Percentiles rank a stretch among this genome's conserved stretches.
These are phyloP conservation scores for Lactarius akahatsu DNA, from an alignment of 768 basidiomycete genomes.

Conservation along the genomic window DNA sequence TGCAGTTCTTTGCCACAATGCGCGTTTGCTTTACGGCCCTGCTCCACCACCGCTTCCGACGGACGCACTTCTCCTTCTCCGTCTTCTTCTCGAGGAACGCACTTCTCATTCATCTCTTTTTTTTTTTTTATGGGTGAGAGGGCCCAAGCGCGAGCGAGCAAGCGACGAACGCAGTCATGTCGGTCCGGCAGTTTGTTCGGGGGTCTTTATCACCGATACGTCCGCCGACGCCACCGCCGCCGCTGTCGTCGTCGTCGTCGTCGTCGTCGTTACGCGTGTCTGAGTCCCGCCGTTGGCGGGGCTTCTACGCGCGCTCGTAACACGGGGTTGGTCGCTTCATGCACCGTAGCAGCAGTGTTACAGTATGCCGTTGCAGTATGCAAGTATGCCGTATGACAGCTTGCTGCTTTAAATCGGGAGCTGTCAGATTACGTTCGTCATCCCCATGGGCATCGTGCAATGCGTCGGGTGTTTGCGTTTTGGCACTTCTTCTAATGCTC, in stretches of 20 bases:
- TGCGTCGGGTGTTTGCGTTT: background rate
- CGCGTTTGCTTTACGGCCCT: background rate
- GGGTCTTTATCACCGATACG: background rate
- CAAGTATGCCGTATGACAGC: background rate
- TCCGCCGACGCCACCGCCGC: background rate
- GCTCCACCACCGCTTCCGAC: background rate
- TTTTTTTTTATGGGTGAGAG: background rate
- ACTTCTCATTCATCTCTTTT: background rate
- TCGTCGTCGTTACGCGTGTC: background rate
- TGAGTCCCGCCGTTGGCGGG: background rate
- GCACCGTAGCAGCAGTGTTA: background rate
- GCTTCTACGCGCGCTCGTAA: background rate
- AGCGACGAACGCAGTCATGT: background rate
- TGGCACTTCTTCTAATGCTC: background rate
- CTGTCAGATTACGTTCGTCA: constrained; percentile 5
- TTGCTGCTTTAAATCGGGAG: constrained; percentile 3
- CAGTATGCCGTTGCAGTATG: background rate
- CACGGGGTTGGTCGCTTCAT: background rate
- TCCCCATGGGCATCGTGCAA: constrained; percentile 3
- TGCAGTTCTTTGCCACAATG: constrained; percentile 1
- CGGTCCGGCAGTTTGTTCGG: background rate
- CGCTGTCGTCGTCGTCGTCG: background rate
- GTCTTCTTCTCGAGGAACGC: constrained; percentile 3
- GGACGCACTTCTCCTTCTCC: background rate
- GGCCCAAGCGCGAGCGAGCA: background rate